Evolutionary conservation across 2,329 filamentous ascomycete species (phyloP).

Genomic region (Magnaporthales sp.): DNA sequence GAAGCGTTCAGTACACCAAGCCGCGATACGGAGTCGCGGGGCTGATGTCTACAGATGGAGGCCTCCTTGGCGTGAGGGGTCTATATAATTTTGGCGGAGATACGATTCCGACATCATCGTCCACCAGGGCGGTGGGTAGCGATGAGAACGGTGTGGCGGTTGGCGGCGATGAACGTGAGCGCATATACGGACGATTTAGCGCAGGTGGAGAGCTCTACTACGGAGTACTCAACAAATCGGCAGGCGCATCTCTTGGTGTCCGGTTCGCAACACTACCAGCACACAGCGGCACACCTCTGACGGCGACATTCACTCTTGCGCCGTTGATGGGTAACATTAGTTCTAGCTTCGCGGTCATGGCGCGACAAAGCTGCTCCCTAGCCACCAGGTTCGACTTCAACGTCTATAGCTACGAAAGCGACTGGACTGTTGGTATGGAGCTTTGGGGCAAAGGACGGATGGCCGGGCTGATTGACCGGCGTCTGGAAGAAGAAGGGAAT

Average conservation of each 20-base stretch:
- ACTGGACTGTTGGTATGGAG: conserved; percentile 85
- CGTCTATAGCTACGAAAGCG: conserved; percentile 95
- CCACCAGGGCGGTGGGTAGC: conserved; percentile 8
- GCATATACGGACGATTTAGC: conserved; percentile 73
- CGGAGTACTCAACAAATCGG: conserved; percentile 86
- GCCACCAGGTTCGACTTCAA: conserved; percentile 95
- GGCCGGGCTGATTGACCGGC: conserved; percentile 26
- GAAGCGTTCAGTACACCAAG: conserved; percentile 69
- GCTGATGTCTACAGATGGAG: conserved; percentile 85
- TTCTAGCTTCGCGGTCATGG: conserved; percentile 84
- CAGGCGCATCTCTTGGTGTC: conserved; percentile 79
- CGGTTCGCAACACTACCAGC: conserved; percentile 81
- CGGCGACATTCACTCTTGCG: conserved; percentile 86
- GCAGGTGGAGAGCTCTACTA: conserved; percentile 93
- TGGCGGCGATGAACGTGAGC: conserved; percentile 37
- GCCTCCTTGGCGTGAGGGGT: conserved; percentile 76
- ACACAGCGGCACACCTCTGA: conserved; percentile 80
- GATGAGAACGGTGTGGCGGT: neutral
- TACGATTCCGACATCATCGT: conserved; percentile 25
- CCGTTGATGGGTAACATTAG: conserved; percentile 91
- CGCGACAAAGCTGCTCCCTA: conserved; percentile 72
- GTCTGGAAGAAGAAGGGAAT: conserved; percentile 11
- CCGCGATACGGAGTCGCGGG: conserved; percentile 86
- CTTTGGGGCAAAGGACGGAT: conserved; percentile 65
- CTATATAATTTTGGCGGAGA: conserved; percentile 92